phyloP scores from a whole-genome alignment of 176 grass and related monocot genomes.

The Eremochloa ophiuroides region DNA sequence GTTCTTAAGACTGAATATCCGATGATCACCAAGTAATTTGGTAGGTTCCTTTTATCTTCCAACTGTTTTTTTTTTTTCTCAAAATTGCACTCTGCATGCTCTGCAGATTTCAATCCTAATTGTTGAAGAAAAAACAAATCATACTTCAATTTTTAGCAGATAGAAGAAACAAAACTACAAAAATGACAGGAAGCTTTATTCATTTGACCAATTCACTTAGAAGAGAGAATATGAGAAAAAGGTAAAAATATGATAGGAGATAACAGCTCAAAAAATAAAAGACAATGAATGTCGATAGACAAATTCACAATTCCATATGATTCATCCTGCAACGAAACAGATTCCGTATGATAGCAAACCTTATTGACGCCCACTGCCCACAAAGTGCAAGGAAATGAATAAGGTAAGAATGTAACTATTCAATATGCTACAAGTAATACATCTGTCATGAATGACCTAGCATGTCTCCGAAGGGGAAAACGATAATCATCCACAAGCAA shows the following conservation, averaged over 20 bases:
- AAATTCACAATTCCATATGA: conserved; percentile 15
- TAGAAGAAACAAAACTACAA: conserved; percentile 19
- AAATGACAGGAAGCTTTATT: background rate
- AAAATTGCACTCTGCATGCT: conserved; percentile 57
- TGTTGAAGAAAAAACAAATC: conserved; percentile 7
- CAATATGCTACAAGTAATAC: background rate
- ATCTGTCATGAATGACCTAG: background rate
- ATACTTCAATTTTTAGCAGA: conserved; percentile 1
- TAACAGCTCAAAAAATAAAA: background rate
- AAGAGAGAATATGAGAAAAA: background rate
- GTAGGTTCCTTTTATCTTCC: conserved; percentile 65
- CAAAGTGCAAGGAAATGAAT: conserved; percentile 8
- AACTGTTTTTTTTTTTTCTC: conserved; percentile 70
- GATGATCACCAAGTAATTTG: conserved; percentile 76
- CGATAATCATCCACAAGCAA: background rate
- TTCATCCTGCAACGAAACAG: background rate
- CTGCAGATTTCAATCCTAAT: conserved; percentile 39
- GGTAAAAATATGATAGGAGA: background rate
- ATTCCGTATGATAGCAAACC: background rate
- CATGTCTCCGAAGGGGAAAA: conserved; percentile 12
- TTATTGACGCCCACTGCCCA: background rate
- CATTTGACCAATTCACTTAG: conserved; percentile 2
- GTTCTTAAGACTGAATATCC: too few relatives aligned
- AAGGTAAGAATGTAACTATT: background rate
- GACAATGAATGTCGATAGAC: background rate